Evolutionary conservation across 1,284 basidiomycete species (phyloP).

Genomic region (Schizopora paradoxa): DNA sequence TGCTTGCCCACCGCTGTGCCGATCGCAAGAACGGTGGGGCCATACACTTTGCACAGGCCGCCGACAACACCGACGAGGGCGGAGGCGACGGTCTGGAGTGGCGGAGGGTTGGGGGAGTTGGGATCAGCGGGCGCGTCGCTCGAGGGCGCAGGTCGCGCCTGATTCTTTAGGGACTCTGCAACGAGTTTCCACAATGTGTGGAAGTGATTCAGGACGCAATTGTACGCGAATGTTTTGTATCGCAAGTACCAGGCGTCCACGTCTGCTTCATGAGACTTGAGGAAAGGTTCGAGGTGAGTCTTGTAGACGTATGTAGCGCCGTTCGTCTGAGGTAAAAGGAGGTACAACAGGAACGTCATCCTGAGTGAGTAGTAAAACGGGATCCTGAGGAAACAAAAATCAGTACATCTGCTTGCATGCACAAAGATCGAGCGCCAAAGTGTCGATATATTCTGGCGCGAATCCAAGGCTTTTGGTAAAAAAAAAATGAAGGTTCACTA

Average conservation of each 20-base stretch:
- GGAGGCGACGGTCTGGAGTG: conserved; percentile 48
- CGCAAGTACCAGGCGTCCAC: conserved; percentile 74
- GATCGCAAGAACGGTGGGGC: conserved; percentile 62
- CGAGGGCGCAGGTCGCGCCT: conserved; percentile 8
- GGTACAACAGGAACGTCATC: conserved; percentile 81
- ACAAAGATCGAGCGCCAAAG: too few species aligned
- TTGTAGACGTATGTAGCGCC: conserved; percentile 80
- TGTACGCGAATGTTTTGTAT: conserved; percentile 51
- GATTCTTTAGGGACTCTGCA: conserved; percentile 36
- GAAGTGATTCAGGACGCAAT: conserved; percentile 62
- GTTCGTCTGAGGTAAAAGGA: conserved; percentile 84
- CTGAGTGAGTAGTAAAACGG: conserved; percentile 85
- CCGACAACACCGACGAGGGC: conserved; percentile 58
- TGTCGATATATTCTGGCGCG: too few species aligned
- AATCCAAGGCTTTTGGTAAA: too few species aligned
- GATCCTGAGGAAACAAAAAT: conserved; percentile 47
- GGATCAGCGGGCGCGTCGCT: conserved; percentile 25
- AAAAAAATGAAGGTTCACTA: neutral
- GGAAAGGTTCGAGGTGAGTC: conserved; percentile 73
- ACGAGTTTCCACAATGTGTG: conserved; percentile 59
- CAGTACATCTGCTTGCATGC: conserved; percentile 8
- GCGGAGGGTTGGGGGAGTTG: conserved; percentile 36
- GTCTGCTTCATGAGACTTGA: conserved; percentile 68
- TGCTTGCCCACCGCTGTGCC: conserved; percentile 56
- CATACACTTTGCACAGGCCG: conserved; percentile 69